Base-by-base conservation (phyloP, 2,329 filamentous ascomycete genomes). In the Grosmannia huntii region DNA sequence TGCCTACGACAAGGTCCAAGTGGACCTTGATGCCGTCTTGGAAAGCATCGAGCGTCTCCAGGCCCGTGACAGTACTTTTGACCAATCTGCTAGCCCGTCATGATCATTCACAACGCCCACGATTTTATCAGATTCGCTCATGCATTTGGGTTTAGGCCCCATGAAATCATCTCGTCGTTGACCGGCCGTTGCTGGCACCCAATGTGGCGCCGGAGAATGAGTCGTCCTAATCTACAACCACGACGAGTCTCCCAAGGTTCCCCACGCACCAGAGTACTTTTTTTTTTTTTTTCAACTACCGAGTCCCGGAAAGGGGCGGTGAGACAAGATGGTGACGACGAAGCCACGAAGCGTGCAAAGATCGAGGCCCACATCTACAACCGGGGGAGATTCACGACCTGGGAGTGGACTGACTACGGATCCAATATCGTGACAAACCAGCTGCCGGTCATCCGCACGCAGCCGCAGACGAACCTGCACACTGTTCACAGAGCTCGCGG, bases 201-300 rank as follows among this genome's bases (percentile, higher is more conserved):
- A 67, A 66, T n/a, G 65, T 67, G 10, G 64, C 65, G 4, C 66
- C 64, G 4, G 67, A 66, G 25, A 68, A 66, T 57, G 67, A 67
- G 60, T 64, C 65, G 5, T 63, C 44, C 64, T 62, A 2, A 63
- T 66, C 16, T 64, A 64, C 41, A 63, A 64, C 12, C 64, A 68
- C 54, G 65, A 67, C 41, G 66, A 67, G 60, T 67, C 65, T 50
- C 63, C 63, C 0, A 53, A 65, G 28, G 64, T 64, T 14, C 63
- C 65, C 21, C 66, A 68, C 27, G 65, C 62, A 16, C 66, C 65
- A 2, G 64, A 61, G 14, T 65, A 65, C 59, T 63, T 67, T 12
- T 54, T 63, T 67, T 12, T 54, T 68, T 12, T 67, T 68, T 55
- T 66, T 63, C 38, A 64, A 64, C 36, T 59, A 63, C 11, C 60